Conservation (phyloP, 805 yeast genomes). For the Sporopachydermia quercuum region DNA sequence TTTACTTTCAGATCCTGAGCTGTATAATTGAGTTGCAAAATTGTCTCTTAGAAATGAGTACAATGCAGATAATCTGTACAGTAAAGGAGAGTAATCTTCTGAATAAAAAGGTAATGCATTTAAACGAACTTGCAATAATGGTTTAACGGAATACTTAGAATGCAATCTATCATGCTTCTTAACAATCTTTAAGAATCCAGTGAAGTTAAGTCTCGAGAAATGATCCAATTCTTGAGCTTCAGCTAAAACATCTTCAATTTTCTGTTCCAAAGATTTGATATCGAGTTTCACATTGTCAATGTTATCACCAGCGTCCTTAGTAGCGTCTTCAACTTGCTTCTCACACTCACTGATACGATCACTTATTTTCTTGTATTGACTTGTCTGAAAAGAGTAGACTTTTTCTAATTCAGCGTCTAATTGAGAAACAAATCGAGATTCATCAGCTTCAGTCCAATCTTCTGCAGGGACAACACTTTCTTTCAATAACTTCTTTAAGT, state of each 20-base stretch:
- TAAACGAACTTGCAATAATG: conserved; percentile 76
- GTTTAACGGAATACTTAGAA: conserved; percentile 76
- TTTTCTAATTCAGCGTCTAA: conserved; percentile 61
- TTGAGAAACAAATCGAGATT: conserved; percentile 47
- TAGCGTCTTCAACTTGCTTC: conserved; percentile 30
- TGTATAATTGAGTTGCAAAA: conserved; percentile 22
- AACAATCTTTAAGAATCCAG: conserved; percentile 89
- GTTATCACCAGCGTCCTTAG: conserved; percentile 12
- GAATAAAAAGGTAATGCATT: conserved; percentile 81
- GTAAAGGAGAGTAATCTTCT: conserved; percentile 86
- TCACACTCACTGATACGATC: conserved; percentile 53
- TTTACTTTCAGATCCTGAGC: conserved; percentile 20
- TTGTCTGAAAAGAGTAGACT: conserved; percentile 57
- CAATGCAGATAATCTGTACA: conserved; percentile 61
- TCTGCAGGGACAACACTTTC: conserved; percentile 25
- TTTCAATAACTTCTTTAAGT: conserved; percentile 49
- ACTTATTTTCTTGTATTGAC: conserved; percentile 55
- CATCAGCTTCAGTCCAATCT: conserved; percentile 60
- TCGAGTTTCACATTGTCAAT: conserved; percentile 28
- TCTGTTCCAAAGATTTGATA: conserved; percentile 43
- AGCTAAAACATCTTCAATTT: conserved; percentile 58
- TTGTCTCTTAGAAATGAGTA: conserved; percentile 75
- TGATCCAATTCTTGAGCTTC: conserved; percentile 77
- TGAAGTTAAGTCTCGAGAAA: conserved; percentile 82
- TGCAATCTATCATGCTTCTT: conserved; percentile 92